phyloP scores from a whole-genome alignment of 2,329 filamentous ascomycete genomes.

The Mariannaea sp. region DNA sequence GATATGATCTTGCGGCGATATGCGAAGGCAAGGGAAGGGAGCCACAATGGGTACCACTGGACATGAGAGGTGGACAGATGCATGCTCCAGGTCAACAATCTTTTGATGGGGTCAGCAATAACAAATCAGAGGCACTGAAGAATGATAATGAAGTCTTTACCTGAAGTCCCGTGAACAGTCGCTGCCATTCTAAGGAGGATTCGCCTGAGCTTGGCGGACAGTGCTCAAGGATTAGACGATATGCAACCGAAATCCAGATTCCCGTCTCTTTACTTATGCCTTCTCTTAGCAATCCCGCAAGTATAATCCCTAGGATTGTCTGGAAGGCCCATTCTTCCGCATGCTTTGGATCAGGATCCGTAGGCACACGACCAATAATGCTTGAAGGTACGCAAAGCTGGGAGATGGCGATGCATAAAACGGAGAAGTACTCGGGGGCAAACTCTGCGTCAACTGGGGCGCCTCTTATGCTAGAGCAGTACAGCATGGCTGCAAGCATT shows the following conservation, averaged over 20 bases:
- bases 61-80: slow-evolving; percentile 48
- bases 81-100: slow-evolving; percentile 52
- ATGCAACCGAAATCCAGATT: slow-evolving; percentile 50
- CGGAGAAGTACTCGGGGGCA: slow-evolving; percentile 46
- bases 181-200: slow-evolving; percentile 46
- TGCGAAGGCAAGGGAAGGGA: slow-evolving; percentile 44
- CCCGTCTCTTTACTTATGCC: slow-evolving; percentile 49
- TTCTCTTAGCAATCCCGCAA: slow-evolving; percentile 48
- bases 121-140: no score
- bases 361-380: slow-evolving; percentile 34
- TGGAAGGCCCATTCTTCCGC: slow-evolving; percentile 49
- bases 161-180: slow-evolving; percentile 44
- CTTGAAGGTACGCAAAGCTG: slow-evolving; percentile 46
- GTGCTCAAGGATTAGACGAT: slow-evolving; percentile 48
- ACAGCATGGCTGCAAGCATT: slow-evolving; percentile 50
- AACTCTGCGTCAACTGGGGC: slow-evolving; percentile 42
- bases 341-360: slow-evolving; percentile 19
- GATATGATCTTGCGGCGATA: slow-evolving; percentile 46
- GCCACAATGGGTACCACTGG: slow-evolving; percentile 48
- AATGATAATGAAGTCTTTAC: no score
- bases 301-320: slow-evolving; percentile 48
- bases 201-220: slow-evolving; percentile 47
- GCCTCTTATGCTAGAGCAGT: slow-evolving; percentile 46
- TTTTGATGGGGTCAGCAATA: no score
- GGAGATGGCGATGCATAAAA: slow-evolving; percentile 47